Percentiles rank a stretch among this genome's conserved stretches.
phyloP scores from a whole-genome alignment of 805 yeast species.

The Kazachstania psychrophila region DNA sequence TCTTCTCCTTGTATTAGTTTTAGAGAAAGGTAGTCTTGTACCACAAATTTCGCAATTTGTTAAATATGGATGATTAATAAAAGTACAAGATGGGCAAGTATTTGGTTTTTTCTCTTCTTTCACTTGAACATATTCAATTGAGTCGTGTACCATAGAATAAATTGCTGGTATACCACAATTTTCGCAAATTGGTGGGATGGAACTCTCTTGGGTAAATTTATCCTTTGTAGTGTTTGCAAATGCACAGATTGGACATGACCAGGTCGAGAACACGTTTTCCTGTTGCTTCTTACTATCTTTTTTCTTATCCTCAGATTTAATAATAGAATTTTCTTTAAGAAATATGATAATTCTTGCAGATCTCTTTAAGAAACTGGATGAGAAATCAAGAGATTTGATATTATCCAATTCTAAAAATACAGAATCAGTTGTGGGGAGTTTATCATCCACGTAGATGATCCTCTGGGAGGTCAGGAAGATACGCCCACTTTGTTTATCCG shows the following conservation, averaged over 20 bases:
- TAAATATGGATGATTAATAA: constrained; percentile 73
- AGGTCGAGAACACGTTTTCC: constrained; percentile 22
- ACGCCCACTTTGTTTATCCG: constrained; percentile 62
- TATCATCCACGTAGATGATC: constrained; percentile 61
- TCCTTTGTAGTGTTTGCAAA: constrained; percentile 4
- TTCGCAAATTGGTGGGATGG: constrained; percentile 37
- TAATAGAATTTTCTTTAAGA: constrained; percentile 19
- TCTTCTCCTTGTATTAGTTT: not conserved
- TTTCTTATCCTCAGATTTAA: not conserved
- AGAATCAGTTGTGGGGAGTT: constrained; percentile 34
- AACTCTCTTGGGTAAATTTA: constrained; percentile 4
- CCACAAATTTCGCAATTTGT: constrained; percentile 85
- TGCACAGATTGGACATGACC: constrained; percentile 84
- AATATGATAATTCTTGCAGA: constrained; percentile 64
- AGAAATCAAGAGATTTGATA: constrained; percentile 34
- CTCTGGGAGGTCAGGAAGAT: constrained; percentile 67
- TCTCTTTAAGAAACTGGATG: constrained; percentile 56
- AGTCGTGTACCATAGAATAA: constrained; percentile 29
- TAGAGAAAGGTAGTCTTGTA: constrained; percentile 32
- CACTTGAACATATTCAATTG: constrained; percentile 15
- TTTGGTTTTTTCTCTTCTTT: constrained; percentile 8
- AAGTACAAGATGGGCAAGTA: constrained; percentile 57
- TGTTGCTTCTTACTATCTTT: not conserved
- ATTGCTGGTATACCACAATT: constrained; percentile 55
- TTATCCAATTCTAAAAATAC: constrained; percentile 39